Evolutionary conservation across 495 filamentous ascomycete genomes (phyloP), one percentile per base, ranked within the genome.

Genomic region (Daldinia decipiens): DNA sequence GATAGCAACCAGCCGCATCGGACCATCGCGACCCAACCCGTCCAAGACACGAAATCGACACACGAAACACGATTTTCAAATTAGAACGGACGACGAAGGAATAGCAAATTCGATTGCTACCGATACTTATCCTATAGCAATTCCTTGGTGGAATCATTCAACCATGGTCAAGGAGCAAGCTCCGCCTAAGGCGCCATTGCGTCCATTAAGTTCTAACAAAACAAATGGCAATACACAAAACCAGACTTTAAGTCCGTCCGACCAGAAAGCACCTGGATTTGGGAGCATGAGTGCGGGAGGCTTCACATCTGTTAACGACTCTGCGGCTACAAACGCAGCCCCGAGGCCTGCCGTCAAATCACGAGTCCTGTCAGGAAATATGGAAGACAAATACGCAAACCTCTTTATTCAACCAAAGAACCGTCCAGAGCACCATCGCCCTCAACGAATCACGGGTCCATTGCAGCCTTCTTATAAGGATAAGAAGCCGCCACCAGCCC

Each of bases 371-470:
- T 64, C 72, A 11, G 66, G 65, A 47, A 78, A 60, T 9, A 65
- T 78, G 63, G 74, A 76, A 1, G 75, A 77, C 31, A 77, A 77
- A 51, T 77, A 77, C 53, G 75, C 80, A 45, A 79, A 80, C 63
- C 67, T 83, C 43, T 85, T 85, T 70, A 77, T 80, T 38, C 76
- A 80, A 59, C 79, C 81, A 15, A 84, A 77, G 64, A 80, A 61
- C 43, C 80, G 81, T 4, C 82, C 82, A 11, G 83, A 85, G 71
- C 79, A 82, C 45, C 83, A 85, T 63, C 77, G 76, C 32, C 80
- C 82, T 61, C 76, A 83, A 62, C 78, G 80, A 60, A 79, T 80
- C 8, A 51, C 50, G 4, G 74, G 81, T 4, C 82, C 83, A 5
- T 39, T 79, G 65, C 79, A 80, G 58, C 78, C 81, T 15, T 66